Evolutionary conservation across 2,329 filamentous ascomycete species (phyloP).

Genomic region (Amphichorda felina): DNA sequence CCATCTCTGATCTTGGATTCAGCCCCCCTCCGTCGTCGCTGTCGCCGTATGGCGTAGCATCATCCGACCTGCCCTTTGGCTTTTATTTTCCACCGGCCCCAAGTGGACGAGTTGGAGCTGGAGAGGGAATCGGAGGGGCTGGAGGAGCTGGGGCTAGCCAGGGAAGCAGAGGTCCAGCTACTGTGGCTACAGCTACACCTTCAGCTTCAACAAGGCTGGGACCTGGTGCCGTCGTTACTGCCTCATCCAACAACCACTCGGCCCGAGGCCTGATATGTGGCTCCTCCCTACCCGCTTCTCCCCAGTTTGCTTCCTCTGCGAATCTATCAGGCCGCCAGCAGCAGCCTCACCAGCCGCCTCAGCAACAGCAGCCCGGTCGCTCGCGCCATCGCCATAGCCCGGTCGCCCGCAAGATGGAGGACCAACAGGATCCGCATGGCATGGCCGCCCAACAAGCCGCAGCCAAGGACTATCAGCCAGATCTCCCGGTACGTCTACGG

Average conservation of each 20-base stretch:
- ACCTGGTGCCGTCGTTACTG: not conserved
- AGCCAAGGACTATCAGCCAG: slow-evolving; percentile 45
- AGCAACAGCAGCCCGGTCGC: slow-evolving; percentile 1
- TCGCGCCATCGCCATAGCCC: slow-evolving; percentile 6
- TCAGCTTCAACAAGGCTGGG: not conserved
- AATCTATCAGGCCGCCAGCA: not conserved
- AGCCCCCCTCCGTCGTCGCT: not conserved
- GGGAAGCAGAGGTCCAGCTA: not conserved
- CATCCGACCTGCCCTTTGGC: not conserved
- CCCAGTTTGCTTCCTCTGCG: not conserved
- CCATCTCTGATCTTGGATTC: not conserved
- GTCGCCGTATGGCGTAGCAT: not conserved
- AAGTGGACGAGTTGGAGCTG: not conserved
- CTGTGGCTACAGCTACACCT: not conserved
- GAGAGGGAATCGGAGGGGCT: slow-evolving; percentile 1
- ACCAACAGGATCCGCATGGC: slow-evolving; percentile 22
- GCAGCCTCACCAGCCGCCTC: not conserved
- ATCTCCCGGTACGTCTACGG: slow-evolving; percentile 39
- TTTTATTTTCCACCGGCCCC: slow-evolving; percentile 1
- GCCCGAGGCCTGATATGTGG: not conserved
- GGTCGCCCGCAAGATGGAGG: slow-evolving; percentile 17
- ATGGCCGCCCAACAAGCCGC: slow-evolving; percentile 48
- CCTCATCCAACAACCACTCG: not conserved
- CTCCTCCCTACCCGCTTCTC: not conserved
- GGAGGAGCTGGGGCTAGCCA: not conserved